These are phyloP conservation scores for Fusarium protoensiforme DNA, from an alignment of 2,329 filamentous ascomycete species.

Conservation along the genomic window DNA sequence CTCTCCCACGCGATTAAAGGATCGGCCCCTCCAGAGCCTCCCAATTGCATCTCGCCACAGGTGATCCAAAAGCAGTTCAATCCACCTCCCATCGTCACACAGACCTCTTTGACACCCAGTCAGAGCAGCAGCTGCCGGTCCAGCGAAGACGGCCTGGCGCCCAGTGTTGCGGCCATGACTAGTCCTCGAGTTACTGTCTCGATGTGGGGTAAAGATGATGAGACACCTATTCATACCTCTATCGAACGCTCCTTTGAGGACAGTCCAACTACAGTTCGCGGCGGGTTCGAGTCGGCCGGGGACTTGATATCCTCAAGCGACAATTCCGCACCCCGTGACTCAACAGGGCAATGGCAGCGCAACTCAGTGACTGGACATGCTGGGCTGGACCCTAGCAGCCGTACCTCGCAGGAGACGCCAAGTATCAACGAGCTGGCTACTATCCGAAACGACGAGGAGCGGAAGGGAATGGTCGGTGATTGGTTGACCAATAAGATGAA, in stretches of 20 bases:
- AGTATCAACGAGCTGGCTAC: slow-evolving; percentile 62
- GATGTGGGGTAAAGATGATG: slow-evolving; percentile 61
- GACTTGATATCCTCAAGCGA: slow-evolving; percentile 49
- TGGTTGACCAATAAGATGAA: slow-evolving; percentile 58
- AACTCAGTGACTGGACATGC: slow-evolving; percentile 53
- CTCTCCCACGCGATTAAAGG: slow-evolving; percentile 41
- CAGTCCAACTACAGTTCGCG: slow-evolving; percentile 49
- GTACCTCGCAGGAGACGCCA: slow-evolving; percentile 55
- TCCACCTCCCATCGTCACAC: slow-evolving; percentile 44
- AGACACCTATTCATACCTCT: slow-evolving; percentile 48
- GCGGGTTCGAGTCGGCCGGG: slow-evolving; percentile 52
- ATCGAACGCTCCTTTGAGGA: slow-evolving; percentile 55
- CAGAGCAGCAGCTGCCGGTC: slow-evolving; percentile 61
- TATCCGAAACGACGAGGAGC: slow-evolving; percentile 55
- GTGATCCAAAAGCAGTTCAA: slow-evolving; percentile 55
- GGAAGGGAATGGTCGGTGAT: slow-evolving; percentile 60
- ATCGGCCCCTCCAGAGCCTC: slow-evolving; percentile 38
- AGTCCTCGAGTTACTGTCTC: slow-evolving; percentile 69
- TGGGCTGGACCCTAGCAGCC: slow-evolving; percentile 60
- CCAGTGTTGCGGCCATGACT: slow-evolving; percentile 54
- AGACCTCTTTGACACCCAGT: slow-evolving; percentile 57
- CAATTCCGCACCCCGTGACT: slow-evolving; percentile 49
- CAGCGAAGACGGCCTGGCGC: slow-evolving; percentile 60
- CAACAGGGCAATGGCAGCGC: slow-evolving; percentile 55
- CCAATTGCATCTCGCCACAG: slow-evolving; percentile 55